Evolutionary conservation across 1,284 basidiomycete genomes (phyloP), one percentile per base, ranked within the genome.

Genomic region (Schizopora paradoxa): DNA sequence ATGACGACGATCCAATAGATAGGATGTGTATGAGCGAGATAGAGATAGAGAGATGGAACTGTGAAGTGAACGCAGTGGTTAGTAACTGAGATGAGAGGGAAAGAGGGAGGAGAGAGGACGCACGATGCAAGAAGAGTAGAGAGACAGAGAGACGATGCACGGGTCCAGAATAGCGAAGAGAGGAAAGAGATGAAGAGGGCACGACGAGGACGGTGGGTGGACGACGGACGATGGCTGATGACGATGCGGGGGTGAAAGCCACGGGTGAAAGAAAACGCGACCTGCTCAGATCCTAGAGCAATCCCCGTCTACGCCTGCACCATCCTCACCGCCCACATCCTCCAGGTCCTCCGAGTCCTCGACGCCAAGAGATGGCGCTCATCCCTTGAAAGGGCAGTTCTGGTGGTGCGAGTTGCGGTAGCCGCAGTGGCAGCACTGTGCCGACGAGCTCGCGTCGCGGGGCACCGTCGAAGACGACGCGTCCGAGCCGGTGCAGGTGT

Each of bases 391-490:
- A 25, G 82, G 82, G 69, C 82, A 85, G 58, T 67, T 72, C 32
- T 76, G 74, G n/a, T 76, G 65, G 59, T 86, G 82, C 46, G 67
- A 59, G 36, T 82, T 82, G 55, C 82, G 77, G 69, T 70, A 81
- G 53, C 81, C 81, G 52, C 83, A 86, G 60, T 84, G 81, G 70
- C 80, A 83, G 67, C 83, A 86, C 61, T 85, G 82, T 51, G 82
- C 81, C 16, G 75, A 67, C 50, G 37, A 54, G 41, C 13, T 26
- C 29, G 18, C 8, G 18, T n/a, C 23, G 2, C 22, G 14, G 18
- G 8, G 32, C 14, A 13, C 33, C 8, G n/a, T 14, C 13, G 32
- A 37, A 23, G 33, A 29, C 43, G 32, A 26, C 21, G 34, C 43
- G 14, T 7, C 29, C 46, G 32, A 29, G 46, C 33, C 28, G n/a